Percentiles rank a stretch among this genome's conserved stretches.
Conservation (phyloP, 2,329 filamentous ascomycete genomes). For the Fulvia fulva region DNA sequence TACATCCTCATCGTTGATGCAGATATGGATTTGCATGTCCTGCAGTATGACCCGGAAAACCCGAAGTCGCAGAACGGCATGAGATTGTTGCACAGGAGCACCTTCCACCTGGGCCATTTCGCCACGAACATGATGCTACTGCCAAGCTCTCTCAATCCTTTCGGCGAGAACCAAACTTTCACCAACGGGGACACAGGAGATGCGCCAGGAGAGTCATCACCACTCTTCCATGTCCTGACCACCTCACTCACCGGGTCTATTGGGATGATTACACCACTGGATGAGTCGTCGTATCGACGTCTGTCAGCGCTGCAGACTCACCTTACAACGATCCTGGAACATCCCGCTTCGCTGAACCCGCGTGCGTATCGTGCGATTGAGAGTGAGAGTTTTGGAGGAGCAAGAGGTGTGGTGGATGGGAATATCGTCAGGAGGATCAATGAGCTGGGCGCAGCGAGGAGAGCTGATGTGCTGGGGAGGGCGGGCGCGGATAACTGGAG, state of each 20-base stretch:
- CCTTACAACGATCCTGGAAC: slow-evolving; percentile 69
- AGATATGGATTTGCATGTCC: slow-evolving; percentile 78
- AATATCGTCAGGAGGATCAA: slow-evolving; percentile 69
- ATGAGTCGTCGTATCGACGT: slow-evolving; percentile 77
- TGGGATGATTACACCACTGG: slow-evolving; percentile 70
- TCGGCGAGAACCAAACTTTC: slow-evolving; percentile 36
- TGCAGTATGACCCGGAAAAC: slow-evolving; percentile 95
- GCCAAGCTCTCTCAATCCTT: slow-evolving; percentile 55
- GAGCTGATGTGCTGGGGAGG: slow-evolving; percentile 68
- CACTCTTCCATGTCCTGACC: slow-evolving; percentile 58
- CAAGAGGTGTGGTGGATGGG: slow-evolving; percentile 72
- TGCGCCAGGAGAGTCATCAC: slow-evolving; percentile 26
- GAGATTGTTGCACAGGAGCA: slow-evolving; percentile 77
- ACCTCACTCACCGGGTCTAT: slow-evolving; percentile 73
- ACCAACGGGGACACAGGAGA: slow-evolving; percentile 3
- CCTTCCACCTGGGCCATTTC: slow-evolving; percentile 81
- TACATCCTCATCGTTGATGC: slow-evolving; percentile 80
- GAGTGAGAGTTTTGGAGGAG: slow-evolving; percentile 42
- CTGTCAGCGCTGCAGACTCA: slow-evolving; percentile 78
- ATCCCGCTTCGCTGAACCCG: slow-evolving; percentile 77
- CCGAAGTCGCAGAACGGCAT: slow-evolving; percentile 89
- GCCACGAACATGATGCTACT: slow-evolving; percentile 72
- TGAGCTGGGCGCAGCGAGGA: slow-evolving; percentile 67
- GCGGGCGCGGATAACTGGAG: slow-evolving; percentile 66
- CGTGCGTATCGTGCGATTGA: slow-evolving; percentile 63